A percentile compares a stretch with the other conserved stretches of the same genome.
Evolutionary conservation across 148 eudicot species (phyloP).

Genomic region (Polygonum maritimum): DNA sequence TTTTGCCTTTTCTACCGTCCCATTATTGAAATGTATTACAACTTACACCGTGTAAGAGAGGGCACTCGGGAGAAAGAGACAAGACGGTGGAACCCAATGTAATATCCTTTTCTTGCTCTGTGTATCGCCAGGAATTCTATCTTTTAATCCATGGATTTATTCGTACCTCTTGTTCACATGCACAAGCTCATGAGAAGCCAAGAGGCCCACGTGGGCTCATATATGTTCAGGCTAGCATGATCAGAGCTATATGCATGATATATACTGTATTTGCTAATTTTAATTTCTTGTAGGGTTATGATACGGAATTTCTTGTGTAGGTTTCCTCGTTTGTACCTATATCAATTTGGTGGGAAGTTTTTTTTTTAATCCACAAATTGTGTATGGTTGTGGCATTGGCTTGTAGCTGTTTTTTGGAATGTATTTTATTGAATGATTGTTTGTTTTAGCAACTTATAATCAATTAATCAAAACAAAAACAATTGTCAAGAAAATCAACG

Average conservation of each 20-base stretch:
- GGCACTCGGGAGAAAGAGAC: neutral
- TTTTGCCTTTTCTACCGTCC: constrained; percentile 3
- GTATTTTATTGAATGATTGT: neutral
- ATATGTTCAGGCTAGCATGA: neutral
- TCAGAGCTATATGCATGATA: neutral
- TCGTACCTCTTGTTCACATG: neutral
- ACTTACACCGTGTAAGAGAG: neutral
- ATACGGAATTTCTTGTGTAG: neutral
- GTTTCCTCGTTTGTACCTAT: neutral
- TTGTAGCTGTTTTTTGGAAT: neutral
- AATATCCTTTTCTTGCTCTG: neutral
- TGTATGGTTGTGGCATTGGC: neutral
- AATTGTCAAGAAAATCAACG: too few relatives aligned
- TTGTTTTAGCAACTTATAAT: neutral
- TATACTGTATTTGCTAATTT: neutral
- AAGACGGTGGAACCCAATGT: neutral
- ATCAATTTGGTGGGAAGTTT: neutral
- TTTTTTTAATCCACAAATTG: neutral
- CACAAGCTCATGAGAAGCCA: neutral
- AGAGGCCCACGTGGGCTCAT: constrained; percentile 9
- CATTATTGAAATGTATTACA: neutral
- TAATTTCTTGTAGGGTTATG: neutral
- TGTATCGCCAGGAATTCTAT: neutral
- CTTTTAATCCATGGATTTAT: neutral
- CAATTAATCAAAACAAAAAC: too few relatives aligned